phyloP scores from a whole-genome alignment of 2,329 filamentous ascomycete genomes.

The Rhinocladiella mackenziei region DNA sequence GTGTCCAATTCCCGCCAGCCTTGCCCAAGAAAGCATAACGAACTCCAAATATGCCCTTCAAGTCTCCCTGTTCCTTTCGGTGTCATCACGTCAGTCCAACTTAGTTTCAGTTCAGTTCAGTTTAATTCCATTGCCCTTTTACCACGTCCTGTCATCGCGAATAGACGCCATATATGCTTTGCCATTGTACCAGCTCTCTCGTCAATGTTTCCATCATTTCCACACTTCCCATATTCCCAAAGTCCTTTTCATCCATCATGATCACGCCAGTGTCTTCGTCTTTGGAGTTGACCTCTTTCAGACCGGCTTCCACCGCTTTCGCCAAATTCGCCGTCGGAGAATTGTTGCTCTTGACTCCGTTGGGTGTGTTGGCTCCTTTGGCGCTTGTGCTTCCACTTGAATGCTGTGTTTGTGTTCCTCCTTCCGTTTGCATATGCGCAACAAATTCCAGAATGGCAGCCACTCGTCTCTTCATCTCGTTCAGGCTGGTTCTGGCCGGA shows the following conservation, averaged over 20 bases:
- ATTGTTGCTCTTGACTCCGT: slow-evolving; percentile 15
- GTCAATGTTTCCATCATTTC: slow-evolving; percentile 91
- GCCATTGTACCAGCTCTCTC: slow-evolving; percentile 77
- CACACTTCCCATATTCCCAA: slow-evolving; percentile 70
- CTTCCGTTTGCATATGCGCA: slow-evolving; percentile 78
- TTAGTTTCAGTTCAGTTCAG: no score
- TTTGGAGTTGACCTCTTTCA: slow-evolving; percentile 31
- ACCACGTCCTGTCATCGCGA: slow-evolving; percentile 14
- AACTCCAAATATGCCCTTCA: background rate
- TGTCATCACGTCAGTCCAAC: no score
- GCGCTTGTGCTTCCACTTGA: slow-evolving; percentile 33
- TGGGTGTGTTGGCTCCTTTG: slow-evolving; percentile 30
- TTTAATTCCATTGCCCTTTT: slow-evolving; percentile 1
- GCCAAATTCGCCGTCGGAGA: slow-evolving; percentile 32
- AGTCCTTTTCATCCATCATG: slow-evolving; percentile 48
- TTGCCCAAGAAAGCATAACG: background rate
- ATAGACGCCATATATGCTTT: slow-evolving; percentile 63
- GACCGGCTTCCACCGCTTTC: slow-evolving; percentile 37
- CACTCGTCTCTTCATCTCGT: slow-evolving; percentile 81
- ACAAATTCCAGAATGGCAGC: slow-evolving; percentile 86
- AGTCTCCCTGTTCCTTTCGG: background rate
- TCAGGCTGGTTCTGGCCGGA: slow-evolving; percentile 66
- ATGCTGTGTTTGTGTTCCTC: slow-evolving; percentile 57
- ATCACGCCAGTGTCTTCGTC: slow-evolving; percentile 24
- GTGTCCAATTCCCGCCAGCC: no score